Percentiles rank a stretch among this genome's conserved stretches.
Evolutionary conservation across 2,329 filamentous ascomycete genomes (phyloP).

Genomic region (Chlorencoelia australis): DNA sequence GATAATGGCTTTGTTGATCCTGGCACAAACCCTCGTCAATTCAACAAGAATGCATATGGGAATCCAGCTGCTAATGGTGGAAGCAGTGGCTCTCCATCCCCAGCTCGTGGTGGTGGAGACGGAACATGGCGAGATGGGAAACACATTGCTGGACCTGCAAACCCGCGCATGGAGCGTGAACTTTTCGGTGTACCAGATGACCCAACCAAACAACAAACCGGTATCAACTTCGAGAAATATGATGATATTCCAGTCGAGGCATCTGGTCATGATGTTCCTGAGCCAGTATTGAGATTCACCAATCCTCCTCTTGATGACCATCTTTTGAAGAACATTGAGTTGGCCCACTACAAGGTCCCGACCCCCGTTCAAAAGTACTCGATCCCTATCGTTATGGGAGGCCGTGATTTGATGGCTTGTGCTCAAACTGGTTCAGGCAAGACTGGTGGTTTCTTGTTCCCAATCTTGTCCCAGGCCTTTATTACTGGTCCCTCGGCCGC

Average conservation of each 20-base stretch:
- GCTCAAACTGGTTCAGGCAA: conserved; percentile 99
- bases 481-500: conserved; percentile 69
- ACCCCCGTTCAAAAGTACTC: conserved; percentile 99
- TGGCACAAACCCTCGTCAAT: conserved; percentile 10
- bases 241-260: conserved; percentile 98
- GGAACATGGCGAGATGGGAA: conserved; percentile 96
- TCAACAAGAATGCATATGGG: conserved; percentile 51
- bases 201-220: conserved; percentile 88
- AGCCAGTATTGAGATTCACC: conserved; percentile 81
- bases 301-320: conserved; percentile 95
- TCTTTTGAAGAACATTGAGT: conserved; percentile 81
- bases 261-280: conserved; percentile 85
- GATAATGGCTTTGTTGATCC: conserved; percentile 30
- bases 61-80: conserved; percentile 27
- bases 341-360: conserved; percentile 89
- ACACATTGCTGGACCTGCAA: conserved; percentile 82
- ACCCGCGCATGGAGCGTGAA: conserved; percentile 86
- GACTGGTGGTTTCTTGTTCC: conserved; percentile 99
- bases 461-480: conserved; percentile 96
- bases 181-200: conserved; percentile 89
- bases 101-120: conserved; percentile 77
- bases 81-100: conserved; percentile 30
- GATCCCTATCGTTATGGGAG: conserved; percentile 96
- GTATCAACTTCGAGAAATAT: conserved; percentile 99
- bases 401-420: conserved; percentile 98